phyloP scores from a whole-genome alignment of 2,329 filamentous ascomycete genomes.

The Fusarium floridanum region DNA sequence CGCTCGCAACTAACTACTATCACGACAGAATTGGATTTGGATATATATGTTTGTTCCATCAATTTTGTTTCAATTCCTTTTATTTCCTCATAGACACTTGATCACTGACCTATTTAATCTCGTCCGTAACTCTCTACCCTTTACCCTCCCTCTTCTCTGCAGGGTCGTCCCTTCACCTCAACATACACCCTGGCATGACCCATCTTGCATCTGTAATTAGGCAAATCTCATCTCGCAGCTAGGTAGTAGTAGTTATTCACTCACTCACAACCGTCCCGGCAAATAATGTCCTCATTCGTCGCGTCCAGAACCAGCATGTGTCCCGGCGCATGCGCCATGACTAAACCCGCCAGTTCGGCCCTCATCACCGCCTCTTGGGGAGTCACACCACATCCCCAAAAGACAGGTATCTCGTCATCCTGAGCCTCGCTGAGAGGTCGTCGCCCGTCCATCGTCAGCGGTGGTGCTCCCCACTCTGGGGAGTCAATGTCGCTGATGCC shows the following conservation, averaged over 20 bases:
- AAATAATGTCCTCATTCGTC: constrained; percentile 54
- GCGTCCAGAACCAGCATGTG: constrained; percentile 73
- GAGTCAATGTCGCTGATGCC: constrained; percentile 66
- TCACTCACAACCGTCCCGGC: neutral
- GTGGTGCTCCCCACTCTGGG: constrained; percentile 70
- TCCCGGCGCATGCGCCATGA: constrained; percentile 73
- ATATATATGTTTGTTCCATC: neutral
- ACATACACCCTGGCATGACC: neutral
- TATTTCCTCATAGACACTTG: neutral
- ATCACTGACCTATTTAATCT: neutral
- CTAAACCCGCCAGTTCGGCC: constrained; percentile 64
- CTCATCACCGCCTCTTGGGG: constrained; percentile 74
- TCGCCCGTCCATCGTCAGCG: constrained; percentile 56
- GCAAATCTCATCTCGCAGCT: neutral
- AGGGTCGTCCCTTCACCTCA: neutral
- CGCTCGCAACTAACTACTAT: constrained; percentile 9
- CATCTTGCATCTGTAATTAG: constrained; percentile 3
- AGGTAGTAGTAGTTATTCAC: neutral
- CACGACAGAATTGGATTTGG: neutral
- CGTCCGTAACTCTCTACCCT: neutral
- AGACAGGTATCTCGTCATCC: constrained; percentile 62
- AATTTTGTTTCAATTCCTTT: neutral
- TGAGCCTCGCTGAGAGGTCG: constrained; percentile 45
- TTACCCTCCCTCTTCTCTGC: neutral
- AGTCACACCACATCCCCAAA: constrained; percentile 76